Percentiles rank a stretch among this genome's conserved stretches.
Evolutionary conservation across 768 basidiomycete species (phyloP).

Genomic region (Chlorophyllum brunneum): DNA sequence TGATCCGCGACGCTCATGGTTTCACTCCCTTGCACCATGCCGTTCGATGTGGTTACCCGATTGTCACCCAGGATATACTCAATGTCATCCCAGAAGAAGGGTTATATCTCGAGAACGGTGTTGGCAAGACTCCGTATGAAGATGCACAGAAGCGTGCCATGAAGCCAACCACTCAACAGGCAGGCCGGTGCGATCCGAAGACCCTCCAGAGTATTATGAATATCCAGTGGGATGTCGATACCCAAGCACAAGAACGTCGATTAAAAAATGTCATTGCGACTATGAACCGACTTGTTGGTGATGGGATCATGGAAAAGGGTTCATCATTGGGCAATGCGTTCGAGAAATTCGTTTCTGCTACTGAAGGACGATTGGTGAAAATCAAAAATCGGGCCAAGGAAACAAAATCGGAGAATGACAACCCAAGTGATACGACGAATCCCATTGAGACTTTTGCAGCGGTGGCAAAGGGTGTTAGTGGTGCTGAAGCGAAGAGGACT

Average conservation of each 20-base stretch:
- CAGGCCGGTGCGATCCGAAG: not conserved
- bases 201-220: not conserved
- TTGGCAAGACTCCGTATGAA: slow-evolving; percentile 41
- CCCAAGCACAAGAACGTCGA: slow-evolving; percentile 11
- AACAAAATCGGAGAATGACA: not conserved
- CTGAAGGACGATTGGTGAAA: slow-evolving; percentile 10
- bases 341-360: slow-evolving; percentile 11
- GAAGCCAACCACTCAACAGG: slow-evolving; percentile 21
- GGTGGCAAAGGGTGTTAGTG: not conserved
- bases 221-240: not conserved
- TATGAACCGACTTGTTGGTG: not conserved
- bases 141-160: slow-evolving; percentile 23
- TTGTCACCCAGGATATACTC: slow-evolving; percentile 37
- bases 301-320: not conserved
- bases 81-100: slow-evolving; percentile 32
- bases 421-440: not conserved
- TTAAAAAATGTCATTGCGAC: slow-evolving; percentile 11
- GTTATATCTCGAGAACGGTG: slow-evolving; percentile 46
- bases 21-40: slow-evolving; percentile 52
- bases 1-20: slow-evolving; percentile 43
- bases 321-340: slow-evolving; percentile 8
- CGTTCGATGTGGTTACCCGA: slow-evolving; percentile 26
- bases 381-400: not conserved
- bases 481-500: not conserved
- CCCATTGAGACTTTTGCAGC: not conserved